Conservation (phyloP, 169 alveolate genomes). For the Prorocentrum cordatum region DNA sequence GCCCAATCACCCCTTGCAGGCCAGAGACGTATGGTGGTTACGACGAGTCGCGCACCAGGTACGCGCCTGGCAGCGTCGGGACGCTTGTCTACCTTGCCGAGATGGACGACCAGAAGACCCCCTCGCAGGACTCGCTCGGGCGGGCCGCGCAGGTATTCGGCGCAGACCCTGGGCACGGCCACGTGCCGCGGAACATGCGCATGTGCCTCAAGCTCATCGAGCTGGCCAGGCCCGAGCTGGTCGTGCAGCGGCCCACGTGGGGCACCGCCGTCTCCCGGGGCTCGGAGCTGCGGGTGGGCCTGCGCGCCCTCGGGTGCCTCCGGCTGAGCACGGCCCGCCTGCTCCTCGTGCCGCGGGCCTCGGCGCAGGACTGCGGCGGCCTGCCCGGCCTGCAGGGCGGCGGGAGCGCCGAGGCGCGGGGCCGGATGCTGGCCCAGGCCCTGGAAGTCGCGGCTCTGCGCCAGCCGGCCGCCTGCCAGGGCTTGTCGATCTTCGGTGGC, state of each 20-base stretch:
- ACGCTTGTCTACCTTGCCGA: slow-evolving; percentile 48
- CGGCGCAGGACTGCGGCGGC: neutral
- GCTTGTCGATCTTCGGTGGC: too few relatives aligned
- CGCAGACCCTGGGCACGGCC: neutral
- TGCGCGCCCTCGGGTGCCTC: neutral
- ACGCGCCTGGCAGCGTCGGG: slow-evolving; percentile 19
- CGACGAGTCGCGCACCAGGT: slow-evolving; percentile 51
- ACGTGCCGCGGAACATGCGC: slow-evolving; percentile 23
- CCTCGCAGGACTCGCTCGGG: slow-evolving; percentile 15
- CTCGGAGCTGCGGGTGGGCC: neutral
- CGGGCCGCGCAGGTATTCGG: neutral
- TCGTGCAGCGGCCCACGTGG: neutral
- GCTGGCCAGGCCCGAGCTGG: slow-evolving; percentile 28
- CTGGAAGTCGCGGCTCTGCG: too few relatives aligned
- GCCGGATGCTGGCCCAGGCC: neutral
- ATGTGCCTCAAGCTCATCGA: slow-evolving; percentile 57
- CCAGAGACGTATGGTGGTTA: slow-evolving; percentile 66
- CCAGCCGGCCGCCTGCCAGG: too few relatives aligned
- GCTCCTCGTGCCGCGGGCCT: too few relatives aligned
- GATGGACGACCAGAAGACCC: slow-evolving; percentile 55
- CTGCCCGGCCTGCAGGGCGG: neutral
- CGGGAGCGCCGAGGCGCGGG: neutral
- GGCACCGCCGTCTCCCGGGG: neutral
- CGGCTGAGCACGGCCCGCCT: too few relatives aligned
- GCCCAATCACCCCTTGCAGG: slow-evolving; percentile 35